phyloP scores from a whole-genome alignment of 2,329 filamentous ascomycete species.

The Aspergillus sp. region DNA sequence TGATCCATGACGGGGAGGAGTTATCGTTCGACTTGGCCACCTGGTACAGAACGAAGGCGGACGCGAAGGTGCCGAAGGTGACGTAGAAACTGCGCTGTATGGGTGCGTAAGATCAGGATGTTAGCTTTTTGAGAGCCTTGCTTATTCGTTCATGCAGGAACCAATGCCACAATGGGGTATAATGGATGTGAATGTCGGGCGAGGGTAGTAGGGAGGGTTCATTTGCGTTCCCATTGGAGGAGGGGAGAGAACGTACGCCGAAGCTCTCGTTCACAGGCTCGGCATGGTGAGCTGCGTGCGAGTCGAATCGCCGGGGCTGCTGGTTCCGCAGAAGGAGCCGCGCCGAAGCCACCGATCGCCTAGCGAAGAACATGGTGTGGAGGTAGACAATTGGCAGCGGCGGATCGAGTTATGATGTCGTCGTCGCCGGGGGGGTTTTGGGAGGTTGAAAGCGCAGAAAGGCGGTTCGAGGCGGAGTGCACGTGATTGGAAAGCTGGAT shows the following conservation, averaged over 20 bases:
- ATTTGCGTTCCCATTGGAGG: conserved; percentile 12
- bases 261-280: conserved; percentile 50
- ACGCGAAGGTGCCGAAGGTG: conserved; percentile 45
- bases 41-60: conserved; percentile 47
- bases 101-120: conserved; percentile 10
- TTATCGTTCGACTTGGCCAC: conserved; percentile 42
- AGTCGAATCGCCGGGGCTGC: conserved; percentile 48
- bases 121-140: conserved; percentile 20
- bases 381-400: conserved; percentile 33
- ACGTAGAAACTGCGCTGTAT: conserved; percentile 52
- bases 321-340: conserved; percentile 44
- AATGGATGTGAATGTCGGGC: background rate
- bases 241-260: conserved; percentile 42
- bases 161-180: background rate
- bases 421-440: conserved; percentile 23
- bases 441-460: conserved; percentile 20
- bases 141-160: conserved; percentile 1
- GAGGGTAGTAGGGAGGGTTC: background rate
- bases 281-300: conserved; percentile 44
- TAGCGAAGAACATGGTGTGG: conserved; percentile 46
- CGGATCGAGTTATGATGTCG: conserved; percentile 32
- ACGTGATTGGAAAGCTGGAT: conserved; percentile 17
- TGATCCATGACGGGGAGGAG: conserved; percentile 44
- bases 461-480: conserved; percentile 14
- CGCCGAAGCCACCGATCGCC: conserved; percentile 42